Evolutionary conservation across 805 yeast genomes (phyloP).

Genomic region (Candida cerambycidarum): DNA sequence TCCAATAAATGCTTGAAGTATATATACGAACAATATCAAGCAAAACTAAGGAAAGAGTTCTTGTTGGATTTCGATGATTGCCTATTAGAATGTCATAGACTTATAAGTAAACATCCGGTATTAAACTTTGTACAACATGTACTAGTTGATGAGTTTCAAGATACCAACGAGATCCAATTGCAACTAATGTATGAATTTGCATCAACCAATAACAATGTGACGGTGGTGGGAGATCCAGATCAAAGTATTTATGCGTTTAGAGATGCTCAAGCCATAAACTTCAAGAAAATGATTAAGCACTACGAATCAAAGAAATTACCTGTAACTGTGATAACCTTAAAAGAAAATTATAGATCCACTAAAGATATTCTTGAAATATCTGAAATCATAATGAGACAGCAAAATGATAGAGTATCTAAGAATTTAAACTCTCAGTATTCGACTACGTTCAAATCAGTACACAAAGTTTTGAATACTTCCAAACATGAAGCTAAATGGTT

Average conservation of each 20-base stretch:
- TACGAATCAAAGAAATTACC: conserved; percentile 26
- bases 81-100: conserved; percentile 51
- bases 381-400: conserved; percentile 63
- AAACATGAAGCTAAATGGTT: conserved; percentile 60
- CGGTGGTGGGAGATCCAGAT: conserved; percentile 96
- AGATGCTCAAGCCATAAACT: conserved; percentile 71
- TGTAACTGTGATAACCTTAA: conserved; percentile 42
- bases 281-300: conserved; percentile 50
- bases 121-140: conserved; percentile 61
- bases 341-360: conserved; percentile 81
- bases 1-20: conserved; percentile 7
- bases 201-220: conserved; percentile 51
- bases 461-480: conserved; percentile 37
- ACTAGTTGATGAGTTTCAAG: conserved; percentile 93
- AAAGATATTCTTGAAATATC: conserved; percentile 62
- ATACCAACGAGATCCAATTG: conserved; percentile 77
- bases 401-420: conserved; percentile 45
- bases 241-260: conserved; percentile 91
- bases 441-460: conserved; percentile 47
- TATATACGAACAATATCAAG: conserved; percentile 56
- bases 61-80: conserved; percentile 84
- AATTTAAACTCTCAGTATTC: conserved; percentile 47
- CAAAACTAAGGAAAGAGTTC: conserved; percentile 38
- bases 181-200: conserved; percentile 57
- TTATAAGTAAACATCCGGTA: conserved; percentile 49